A percentile compares a stretch with the other conserved stretches of the same genome.
Conservation (phyloP, 305 asterid species). For the Withania somnifera region DNA sequence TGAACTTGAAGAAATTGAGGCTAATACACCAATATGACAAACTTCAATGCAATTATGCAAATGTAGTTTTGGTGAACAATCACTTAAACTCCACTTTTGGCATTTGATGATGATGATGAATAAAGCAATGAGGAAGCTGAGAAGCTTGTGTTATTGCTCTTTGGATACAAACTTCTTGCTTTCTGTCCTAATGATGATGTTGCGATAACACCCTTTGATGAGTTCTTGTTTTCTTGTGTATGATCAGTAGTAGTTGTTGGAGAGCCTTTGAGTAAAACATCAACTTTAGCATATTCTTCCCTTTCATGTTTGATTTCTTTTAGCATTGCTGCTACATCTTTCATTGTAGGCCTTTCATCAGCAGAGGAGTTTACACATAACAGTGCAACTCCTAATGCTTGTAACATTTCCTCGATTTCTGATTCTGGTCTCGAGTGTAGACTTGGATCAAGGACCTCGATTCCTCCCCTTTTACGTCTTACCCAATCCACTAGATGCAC, state of each 20-base stretch:
- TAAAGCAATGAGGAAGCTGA: constrained; percentile 31
- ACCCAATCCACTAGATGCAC: constrained; percentile 36
- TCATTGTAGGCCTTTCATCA: constrained; percentile 41
- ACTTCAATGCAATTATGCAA: constrained; percentile 1
- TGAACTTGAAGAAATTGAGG: not conserved
- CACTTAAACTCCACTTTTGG: constrained; percentile 12
- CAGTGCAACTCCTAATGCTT: constrained; percentile 33
- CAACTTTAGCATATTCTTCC: constrained; percentile 32
- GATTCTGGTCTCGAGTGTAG: constrained; percentile 21
- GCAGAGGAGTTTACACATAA: constrained; percentile 29
- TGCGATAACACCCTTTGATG: constrained; percentile 8
- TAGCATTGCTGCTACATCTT: constrained; percentile 45
- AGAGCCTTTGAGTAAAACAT: constrained; percentile 22
- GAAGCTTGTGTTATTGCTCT: constrained; percentile 29
- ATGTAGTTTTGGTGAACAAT: not conserved
- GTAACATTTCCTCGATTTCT: constrained; percentile 33
- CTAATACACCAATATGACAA: not conserved
- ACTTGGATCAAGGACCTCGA: constrained; percentile 25
- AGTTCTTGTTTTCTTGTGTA: constrained; percentile 1
- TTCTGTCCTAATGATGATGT: constrained; percentile 25
- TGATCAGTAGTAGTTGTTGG: constrained; percentile 4
- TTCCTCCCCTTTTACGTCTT: constrained; percentile 14
- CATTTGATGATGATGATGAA: constrained; percentile 26
- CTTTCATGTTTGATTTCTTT: constrained; percentile 40
- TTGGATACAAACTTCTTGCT: constrained; percentile 8